Percentiles rank a stretch among this genome's conserved stretches.
Conservation (phyloP, 805 yeast genomes). For the Ogataea polymorpha region DNA sequence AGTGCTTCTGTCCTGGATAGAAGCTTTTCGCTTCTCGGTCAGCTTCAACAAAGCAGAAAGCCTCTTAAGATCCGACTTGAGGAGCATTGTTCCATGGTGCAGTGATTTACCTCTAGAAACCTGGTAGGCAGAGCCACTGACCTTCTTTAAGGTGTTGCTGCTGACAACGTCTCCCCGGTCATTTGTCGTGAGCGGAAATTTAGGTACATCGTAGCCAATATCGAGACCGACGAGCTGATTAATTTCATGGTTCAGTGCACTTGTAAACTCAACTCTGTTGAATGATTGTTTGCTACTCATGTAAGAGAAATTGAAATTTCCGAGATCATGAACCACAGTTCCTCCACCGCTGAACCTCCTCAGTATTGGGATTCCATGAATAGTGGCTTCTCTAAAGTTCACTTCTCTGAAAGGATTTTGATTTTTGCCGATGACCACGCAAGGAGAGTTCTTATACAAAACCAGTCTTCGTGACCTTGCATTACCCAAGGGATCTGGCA, state of each 20-base stretch:
- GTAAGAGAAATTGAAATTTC: conserved; percentile 83
- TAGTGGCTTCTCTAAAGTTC: conserved; percentile 52
- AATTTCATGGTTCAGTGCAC: conserved; percentile 21
- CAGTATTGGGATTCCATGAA: conserved; percentile 58
- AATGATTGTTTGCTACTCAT: conserved; percentile 63
- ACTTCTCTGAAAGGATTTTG: conserved; percentile 93
- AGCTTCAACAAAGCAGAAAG: conserved; percentile 56
- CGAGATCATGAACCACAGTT: conserved; percentile 89
- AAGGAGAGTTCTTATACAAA: conserved; percentile 73
- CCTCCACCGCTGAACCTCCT: conserved; percentile 94
- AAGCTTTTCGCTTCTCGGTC: conserved; percentile 12
- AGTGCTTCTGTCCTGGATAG: conserved; percentile 40
- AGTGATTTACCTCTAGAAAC: conserved; percentile 76
- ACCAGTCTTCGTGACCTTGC: conserved; percentile 50
- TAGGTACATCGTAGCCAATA: conserved; percentile 14
- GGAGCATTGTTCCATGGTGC: conserved; percentile 95
- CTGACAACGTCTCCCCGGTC: conserved; percentile 78
- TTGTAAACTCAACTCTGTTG: conserved; percentile 51
- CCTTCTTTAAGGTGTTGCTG: conserved; percentile 44
- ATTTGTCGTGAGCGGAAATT: conserved; percentile 47
- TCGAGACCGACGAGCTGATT: conserved; percentile 16
- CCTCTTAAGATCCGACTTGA: conserved; percentile 59
- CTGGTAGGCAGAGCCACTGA: conserved; percentile 93
- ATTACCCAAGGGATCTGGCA: conserved; percentile 44
- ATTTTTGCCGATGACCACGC: conserved; percentile 93